phyloP scores from a whole-genome alignment of 441 rosid genomes.

The Capsella rubella region DNA sequence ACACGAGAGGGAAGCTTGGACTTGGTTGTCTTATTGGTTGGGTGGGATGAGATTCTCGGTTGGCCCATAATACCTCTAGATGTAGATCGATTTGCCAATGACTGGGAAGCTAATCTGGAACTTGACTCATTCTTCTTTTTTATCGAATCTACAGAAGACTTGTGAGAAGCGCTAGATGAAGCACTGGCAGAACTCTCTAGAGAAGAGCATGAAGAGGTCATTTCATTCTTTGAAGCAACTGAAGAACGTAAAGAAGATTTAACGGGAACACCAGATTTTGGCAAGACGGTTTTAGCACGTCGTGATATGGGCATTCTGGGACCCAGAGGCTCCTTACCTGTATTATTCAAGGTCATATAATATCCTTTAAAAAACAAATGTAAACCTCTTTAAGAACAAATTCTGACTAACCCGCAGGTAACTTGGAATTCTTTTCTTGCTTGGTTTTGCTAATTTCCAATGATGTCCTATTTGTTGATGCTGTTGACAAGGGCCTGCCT shows the following conservation, averaged over 20 bases:
- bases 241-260: conserved; percentile 62
- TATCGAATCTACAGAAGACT: conserved; percentile 47
- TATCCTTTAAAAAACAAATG: background rate
- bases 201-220: conserved; percentile 72
- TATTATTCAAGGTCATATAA: conserved; percentile 34
- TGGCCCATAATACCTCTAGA: conserved; percentile 54
- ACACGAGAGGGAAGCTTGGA: conserved; percentile 59
- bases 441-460: conserved; percentile 58
- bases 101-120: conserved; percentile 47
- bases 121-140: conserved; percentile 54
- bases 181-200: conserved; percentile 73
- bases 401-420: conserved; percentile 47
- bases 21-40: conserved; percentile 55
- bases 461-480: conserved; percentile 65
- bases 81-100: conserved; percentile 49
- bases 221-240: conserved; percentile 56
- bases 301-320: conserved; percentile 48
- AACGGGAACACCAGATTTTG: conserved; percentile 52
- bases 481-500: conserved; percentile 46
- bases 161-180: conserved; percentile 64
- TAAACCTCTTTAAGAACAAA: conserved; percentile 4
- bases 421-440: conserved; percentile 58
- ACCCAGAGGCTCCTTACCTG: conserved; percentile 58
- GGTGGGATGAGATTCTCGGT: conserved; percentile 51
- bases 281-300: conserved; percentile 54